Evolutionary conservation across 306 rosid species (phyloP).

Genomic region (Gynostemma pentaphyllum): DNA sequence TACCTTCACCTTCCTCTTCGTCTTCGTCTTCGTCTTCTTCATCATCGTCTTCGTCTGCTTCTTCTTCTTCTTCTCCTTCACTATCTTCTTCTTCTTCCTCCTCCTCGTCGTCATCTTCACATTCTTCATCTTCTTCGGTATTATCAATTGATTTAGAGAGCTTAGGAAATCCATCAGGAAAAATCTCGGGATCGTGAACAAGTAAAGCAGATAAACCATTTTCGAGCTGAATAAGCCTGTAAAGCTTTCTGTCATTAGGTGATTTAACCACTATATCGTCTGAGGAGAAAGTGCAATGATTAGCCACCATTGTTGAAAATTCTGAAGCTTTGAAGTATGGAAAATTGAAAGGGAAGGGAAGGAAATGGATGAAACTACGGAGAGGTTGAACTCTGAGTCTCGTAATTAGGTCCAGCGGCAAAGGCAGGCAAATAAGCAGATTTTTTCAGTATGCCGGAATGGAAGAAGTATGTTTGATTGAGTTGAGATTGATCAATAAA

Average conservation of each 20-base stretch:
- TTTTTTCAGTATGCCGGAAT: too few species aligned
- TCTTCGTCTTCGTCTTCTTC: constrained; percentile 20
- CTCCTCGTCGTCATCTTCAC: constrained; percentile 10
- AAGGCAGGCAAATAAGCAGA: too few species aligned
- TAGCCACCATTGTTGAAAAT: constrained; percentile 3
- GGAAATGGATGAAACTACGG: neutral
- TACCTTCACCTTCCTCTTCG: constrained; percentile 10
- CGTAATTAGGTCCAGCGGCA: neutral
- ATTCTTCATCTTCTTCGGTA: constrained; percentile 25
- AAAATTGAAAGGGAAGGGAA: neutral
- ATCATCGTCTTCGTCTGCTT: constrained; percentile 5
- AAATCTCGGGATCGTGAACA: constrained; percentile 92
- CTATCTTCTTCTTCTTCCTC: constrained; percentile 5
- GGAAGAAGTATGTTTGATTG: too few species aligned
- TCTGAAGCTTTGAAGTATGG: neutral
- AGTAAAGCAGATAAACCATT: constrained; percentile 75
- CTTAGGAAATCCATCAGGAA: constrained; percentile 38
- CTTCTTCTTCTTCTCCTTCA: constrained; percentile 7
- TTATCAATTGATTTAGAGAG: constrained; percentile 9
- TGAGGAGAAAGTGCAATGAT: constrained; percentile 29
- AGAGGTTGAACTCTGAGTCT: neutral
- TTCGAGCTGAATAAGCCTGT: constrained; percentile 48
- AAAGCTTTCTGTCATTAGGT: constrained; percentile 59
- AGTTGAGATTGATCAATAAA: too few species aligned
- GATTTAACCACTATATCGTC: constrained; percentile 59